These are phyloP conservation scores for Phytopythium vexans DNA, from an alignment of 352 stramenopile genomes.

Conservation along the genomic window DNA sequence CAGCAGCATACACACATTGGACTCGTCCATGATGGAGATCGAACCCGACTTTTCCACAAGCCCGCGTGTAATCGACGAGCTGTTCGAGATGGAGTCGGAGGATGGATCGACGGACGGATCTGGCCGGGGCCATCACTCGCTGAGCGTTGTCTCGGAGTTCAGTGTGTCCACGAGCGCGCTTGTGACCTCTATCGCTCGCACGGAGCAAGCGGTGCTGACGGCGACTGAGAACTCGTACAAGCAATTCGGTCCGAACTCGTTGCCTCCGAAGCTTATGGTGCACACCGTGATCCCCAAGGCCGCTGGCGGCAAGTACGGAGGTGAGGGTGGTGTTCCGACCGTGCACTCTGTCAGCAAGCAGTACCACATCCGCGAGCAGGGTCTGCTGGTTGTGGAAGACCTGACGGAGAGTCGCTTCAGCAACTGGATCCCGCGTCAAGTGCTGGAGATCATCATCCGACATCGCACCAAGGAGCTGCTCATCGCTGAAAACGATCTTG, in stretches of 20 bases:
- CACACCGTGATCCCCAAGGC: slow-evolving; percentile 79
- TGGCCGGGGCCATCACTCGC: slow-evolving; percentile 18
- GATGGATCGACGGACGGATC: slow-evolving; percentile 41
- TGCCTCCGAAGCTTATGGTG: slow-evolving; percentile 67
- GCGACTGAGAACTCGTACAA: slow-evolving; percentile 77
- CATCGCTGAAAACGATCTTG: slow-evolving; percentile 72
- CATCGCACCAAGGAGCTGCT: slow-evolving; percentile 73
- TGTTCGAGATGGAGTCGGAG: slow-evolving; percentile 80
- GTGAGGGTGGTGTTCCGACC: slow-evolving; percentile 41
- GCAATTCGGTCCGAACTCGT: slow-evolving; percentile 46
- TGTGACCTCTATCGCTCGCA: slow-evolving; percentile 58
- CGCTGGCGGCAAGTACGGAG: slow-evolving; percentile 57
- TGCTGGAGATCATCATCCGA: slow-evolving; percentile 78
- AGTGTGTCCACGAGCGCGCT: slow-evolving; percentile 62
- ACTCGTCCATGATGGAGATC: slow-evolving; percentile 48
- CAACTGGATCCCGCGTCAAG: slow-evolving; percentile 80
- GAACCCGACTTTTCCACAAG: slow-evolving; percentile 29
- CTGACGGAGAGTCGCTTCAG: slow-evolving; percentile 80
- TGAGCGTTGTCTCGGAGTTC: slow-evolving; percentile 76
- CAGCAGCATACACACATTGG: slow-evolving; percentile 38
- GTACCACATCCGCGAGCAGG: slow-evolving; percentile 84
- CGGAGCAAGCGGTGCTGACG: slow-evolving; percentile 55
- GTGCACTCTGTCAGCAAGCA: slow-evolving; percentile 76
- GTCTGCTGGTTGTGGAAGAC: slow-evolving; percentile 78
- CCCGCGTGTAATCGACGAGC: slow-evolving; percentile 66